Evolutionary conservation across 139 green algal species (phyloP), one percentile per base, ranked within the genome.

Genomic region (Closterium sp.): DNA sequence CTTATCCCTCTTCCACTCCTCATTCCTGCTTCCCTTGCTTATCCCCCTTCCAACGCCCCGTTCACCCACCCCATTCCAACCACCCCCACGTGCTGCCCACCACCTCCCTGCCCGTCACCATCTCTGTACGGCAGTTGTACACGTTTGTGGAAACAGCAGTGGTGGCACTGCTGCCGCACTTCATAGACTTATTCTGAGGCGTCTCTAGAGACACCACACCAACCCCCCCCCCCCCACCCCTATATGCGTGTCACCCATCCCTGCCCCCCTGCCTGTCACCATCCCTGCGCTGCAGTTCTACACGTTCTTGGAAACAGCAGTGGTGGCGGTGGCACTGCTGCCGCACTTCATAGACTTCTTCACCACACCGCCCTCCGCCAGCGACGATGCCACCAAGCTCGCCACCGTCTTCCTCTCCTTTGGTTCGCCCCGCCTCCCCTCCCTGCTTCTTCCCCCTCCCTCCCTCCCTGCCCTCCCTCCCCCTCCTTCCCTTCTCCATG

Each of bases 141-240:
- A 96, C 94, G 11, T 94, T 96, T 88, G n/a, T 95, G 32, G 91
- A 86, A n/a, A 93, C 31, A 32, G 38, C 79, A 7, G 84, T 94
- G 42, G 86, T 91, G 11, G 86, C 87, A 79, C 88, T 96, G 7
- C 42, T 95, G 42, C 87, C 87, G 19, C n/a, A 91, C 38, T 95
- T 95, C 79, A 34, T 95, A 22, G 11, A 50, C 24, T 89, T 94
- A 38, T 89, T 90, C 38, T n/a, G n/a, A n/a, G n/a, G n/a, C n/a
- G n/a, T n/a, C n/a, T n/a, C n/a, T n/a, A n/a, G n/a, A n/a, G n/a
- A n/a, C n/a, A n/a, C 32, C 32, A 38, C 2, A 2, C 32, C 32
- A 38, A 2, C 32, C 32, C 2, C 32, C 32, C 2, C 32, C 32
- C 32, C 2, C 2, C 32, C 32, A 38, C 3, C 32, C 32, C 32